A percentile compares a stretch with the other conserved stretches of the same genome.
phyloP scores from a whole-genome alignment of 2,329 filamentous ascomycete genomes.

The Magnaporthiopsis rhizophila region DNA sequence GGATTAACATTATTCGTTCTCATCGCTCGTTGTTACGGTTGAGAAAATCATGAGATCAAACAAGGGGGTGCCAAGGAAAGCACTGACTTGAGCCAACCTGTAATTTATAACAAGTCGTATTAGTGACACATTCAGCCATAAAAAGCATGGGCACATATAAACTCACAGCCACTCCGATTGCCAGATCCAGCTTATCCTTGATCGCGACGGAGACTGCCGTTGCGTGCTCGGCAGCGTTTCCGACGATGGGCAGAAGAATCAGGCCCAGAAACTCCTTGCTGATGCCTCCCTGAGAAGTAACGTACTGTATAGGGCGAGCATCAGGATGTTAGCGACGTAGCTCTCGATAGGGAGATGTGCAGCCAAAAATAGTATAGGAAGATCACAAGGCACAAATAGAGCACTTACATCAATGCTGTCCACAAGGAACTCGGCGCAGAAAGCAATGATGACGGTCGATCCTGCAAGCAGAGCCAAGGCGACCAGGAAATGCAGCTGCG shows the following conservation, averaged over 20 bases:
- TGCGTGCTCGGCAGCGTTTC: constrained; percentile 72
- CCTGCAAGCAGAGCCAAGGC: constrained; percentile 62
- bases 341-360: too few relatives aligned
- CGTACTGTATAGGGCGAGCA: constrained; percentile 25
- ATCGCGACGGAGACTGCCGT: constrained; percentile 72
- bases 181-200: constrained; percentile 80
- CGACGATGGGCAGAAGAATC: constrained; percentile 71
- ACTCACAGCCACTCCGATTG: constrained; percentile 72
- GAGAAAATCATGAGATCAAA: constrained; percentile 21
- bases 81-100: neutral
- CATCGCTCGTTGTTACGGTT: neutral
- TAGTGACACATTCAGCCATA: neutral
- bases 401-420: constrained; percentile 50
- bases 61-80: neutral
- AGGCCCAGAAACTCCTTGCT: constrained; percentile 68
- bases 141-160: neutral
- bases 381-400: neutral
- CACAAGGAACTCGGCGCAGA: constrained; percentile 68
- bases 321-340: neutral
- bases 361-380: neutral
- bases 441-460: constrained; percentile 71
- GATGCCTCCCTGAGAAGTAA: constrained; percentile 49
- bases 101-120: neutral
- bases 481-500: constrained; percentile 63
- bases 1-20: neutral